Base-by-base conservation (phyloP, 371 early-diverging fungal genomes). In the Apophysomyces elegans region DNA sequence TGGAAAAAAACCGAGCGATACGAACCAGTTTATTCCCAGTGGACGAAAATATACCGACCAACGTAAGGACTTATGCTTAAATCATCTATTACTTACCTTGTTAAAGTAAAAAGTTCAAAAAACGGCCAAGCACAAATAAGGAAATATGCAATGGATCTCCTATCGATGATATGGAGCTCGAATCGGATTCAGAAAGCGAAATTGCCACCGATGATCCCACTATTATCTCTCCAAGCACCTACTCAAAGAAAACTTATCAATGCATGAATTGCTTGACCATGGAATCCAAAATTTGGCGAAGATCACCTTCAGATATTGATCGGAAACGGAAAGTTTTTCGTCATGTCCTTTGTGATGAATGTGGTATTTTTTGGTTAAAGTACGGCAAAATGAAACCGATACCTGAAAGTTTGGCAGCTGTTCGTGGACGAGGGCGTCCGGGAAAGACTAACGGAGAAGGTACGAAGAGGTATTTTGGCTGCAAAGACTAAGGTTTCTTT, bases 1-100 rank as follows among this genome's bases (percentile, higher is more conserved):
- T 91, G 90, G 90, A 92, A 92, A 67, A 92, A 92, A 64, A 83
- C 90, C 0, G 83, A 85, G 50, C 81, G 88, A 0, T 92, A 90
- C 64, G 84, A 85, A 43, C 78, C 85, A 3, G 86, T 89, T 1
- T 92, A 92, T 71, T 84, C 87, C 1, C 83, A 88, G 57, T 92
- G 88, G 78, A 90, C 91, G 59, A 86, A 84, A 54, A 83, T 88
- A 41, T 86, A 86, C 67, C 75, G 86, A 21, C 92, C 92, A 21
- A 80, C 86, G 88, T 87, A 83, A 64, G 77, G 26, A 9, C 2
- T 21, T 21, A 7, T 11, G 21, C 21, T 9, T 21, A 18, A 7
- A 45, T 2, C 58, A 26, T 12, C 7, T 18, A 11, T 13, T 18
- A 13, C 63, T 58, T 59, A 47, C 58, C 38, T 12, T n/a, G n/a